Conservation (phyloP, 495 filamentous ascomycete genomes). For the Polyplosphaeria fusca region DNA sequence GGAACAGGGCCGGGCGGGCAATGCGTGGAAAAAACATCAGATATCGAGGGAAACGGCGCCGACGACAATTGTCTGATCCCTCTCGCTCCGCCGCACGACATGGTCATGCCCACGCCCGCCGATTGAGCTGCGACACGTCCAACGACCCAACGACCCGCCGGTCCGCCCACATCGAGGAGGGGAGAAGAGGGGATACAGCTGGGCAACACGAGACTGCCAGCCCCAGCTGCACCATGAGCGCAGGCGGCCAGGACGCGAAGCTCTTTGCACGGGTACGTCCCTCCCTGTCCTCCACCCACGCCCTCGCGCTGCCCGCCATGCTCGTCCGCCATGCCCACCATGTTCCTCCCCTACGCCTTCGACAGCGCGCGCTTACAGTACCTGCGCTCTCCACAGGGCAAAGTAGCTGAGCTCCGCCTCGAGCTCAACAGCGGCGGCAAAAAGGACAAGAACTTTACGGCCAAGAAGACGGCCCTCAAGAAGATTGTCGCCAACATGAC, state of each 20-base stretch:
- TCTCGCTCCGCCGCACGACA: neutral
- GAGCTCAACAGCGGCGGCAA: slow-evolving; percentile 92
- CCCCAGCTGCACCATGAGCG: slow-evolving; percentile 69
- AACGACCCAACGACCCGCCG: neutral
- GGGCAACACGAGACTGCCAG: slow-evolving; percentile 23
- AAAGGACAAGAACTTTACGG: slow-evolving; percentile 96
- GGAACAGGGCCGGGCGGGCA: neutral
- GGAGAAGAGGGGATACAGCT: slow-evolving; percentile 18
- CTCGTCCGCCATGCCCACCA: slow-evolving; percentile 22
- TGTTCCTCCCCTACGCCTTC: slow-evolving; percentile 33
- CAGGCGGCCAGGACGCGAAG: slow-evolving; percentile 91
- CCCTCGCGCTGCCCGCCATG: neutral
- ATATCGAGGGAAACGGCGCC: neutral
- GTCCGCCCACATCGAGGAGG: neutral
- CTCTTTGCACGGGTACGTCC: slow-evolving; percentile 95
- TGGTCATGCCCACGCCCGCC: neutral
- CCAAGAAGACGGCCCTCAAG: slow-evolving; percentile 98
- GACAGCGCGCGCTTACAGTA: slow-evolving; percentile 32
- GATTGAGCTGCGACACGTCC: neutral
- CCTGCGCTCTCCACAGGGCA: slow-evolving; percentile 67
- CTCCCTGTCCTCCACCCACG: slow-evolving; percentile 26
- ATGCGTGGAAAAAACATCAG: neutral
- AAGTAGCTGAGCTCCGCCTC: slow-evolving; percentile 93
- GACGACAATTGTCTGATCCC: neutral
- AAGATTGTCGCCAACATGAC: slow-evolving; percentile 99